These are phyloP conservation scores for Penicillium corylophilum DNA, from an alignment of 2,329 filamentous ascomycete genomes.

Conservation along the genomic window DNA sequence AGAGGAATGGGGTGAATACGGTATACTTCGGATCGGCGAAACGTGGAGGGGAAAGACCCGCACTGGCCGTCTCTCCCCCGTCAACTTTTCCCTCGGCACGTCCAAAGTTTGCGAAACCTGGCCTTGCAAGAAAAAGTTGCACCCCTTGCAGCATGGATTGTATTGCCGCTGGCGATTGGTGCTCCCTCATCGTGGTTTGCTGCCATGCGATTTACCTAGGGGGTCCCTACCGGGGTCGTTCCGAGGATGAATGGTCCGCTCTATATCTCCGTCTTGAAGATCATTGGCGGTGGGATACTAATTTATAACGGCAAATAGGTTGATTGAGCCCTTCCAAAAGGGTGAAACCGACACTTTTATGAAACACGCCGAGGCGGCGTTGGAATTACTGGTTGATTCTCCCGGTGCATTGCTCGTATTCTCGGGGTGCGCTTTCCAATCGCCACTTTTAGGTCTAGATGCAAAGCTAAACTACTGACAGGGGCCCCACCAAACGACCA, in stretches of 20 bases:
- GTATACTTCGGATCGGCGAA: not conserved
- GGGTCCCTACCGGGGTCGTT: conserved; percentile 51
- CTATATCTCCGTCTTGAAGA: not conserved
- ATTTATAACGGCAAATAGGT: conserved; percentile 41
- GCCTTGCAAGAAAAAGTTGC: not conserved
- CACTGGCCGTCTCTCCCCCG: not conserved
- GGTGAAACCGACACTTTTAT: conserved; percentile 78
- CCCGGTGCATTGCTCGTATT: conserved; percentile 60
- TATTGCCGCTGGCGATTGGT: conserved; percentile 3
- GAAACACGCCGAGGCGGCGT: conserved; percentile 68
- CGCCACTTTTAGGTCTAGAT: not conserved
- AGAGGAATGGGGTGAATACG: not conserved
- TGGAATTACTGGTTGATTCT: conserved; percentile 53
- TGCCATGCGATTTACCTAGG: conserved; percentile 78
- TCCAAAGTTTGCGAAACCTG: not conserved
- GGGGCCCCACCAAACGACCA: conserved; percentile 62
- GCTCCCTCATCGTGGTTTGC: conserved; percentile 73
- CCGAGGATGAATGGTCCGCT: conserved; percentile 60
- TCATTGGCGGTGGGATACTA: not conserved
- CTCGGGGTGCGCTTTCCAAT: conserved; percentile 59
- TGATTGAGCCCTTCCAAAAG: conserved; percentile 73
- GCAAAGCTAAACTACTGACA: conserved; percentile 28
- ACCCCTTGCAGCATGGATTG: not conserved
- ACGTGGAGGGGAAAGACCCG: not conserved
- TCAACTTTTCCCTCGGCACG: not conserved